Conservation (phyloP, 352 stramenopile genomes). For the Phytophthora aleatoria region DNA sequence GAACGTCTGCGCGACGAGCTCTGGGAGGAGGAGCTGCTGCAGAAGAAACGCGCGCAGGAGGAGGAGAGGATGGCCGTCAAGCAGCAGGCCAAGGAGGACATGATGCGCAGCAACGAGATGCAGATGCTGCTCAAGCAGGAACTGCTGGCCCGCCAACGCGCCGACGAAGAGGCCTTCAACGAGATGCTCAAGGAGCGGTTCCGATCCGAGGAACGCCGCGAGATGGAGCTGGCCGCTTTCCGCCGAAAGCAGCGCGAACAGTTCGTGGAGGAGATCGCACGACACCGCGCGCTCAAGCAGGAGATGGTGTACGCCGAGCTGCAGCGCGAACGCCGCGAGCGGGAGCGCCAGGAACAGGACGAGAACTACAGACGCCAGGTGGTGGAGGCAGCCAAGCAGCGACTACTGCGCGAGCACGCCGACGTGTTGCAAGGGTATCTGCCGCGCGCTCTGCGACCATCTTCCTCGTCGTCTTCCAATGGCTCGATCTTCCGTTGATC, state of each 20-base stretch:
- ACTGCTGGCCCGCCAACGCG: conserved; percentile 56
- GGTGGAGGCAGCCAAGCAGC: conserved; percentile 85
- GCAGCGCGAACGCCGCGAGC: conserved; percentile 74
- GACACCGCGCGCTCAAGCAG: conserved; percentile 66
- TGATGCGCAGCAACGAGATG: conserved; percentile 85
- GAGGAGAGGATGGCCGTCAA: conserved; percentile 67
- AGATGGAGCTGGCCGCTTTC: conserved; percentile 70
- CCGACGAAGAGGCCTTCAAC: conserved; percentile 77
- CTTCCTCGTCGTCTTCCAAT: conserved; percentile 41
- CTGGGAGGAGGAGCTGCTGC: conserved; percentile 92
- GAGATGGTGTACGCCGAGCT: conserved; percentile 80
- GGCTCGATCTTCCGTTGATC: conserved; percentile 34
- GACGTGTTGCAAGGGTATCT: conserved; percentile 84
- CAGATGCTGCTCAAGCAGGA: conserved; percentile 67
- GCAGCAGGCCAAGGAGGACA: conserved; percentile 78
- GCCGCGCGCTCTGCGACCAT: conserved; percentile 39
- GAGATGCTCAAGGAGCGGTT: conserved; percentile 66
- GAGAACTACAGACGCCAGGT: conserved; percentile 85
- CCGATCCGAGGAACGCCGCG: conserved; percentile 62
- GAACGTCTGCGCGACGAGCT: conserved; percentile 87
- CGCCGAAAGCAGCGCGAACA: conserved; percentile 65
- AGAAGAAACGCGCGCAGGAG: conserved; percentile 78
- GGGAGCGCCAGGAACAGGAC: conserved; percentile 62
- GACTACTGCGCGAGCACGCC: conserved; percentile 86
- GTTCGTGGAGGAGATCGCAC: conserved; percentile 63